Evolutionary conservation across 73 alveolate species (phyloP).

Genomic region (Stentor roeselii): DNA sequence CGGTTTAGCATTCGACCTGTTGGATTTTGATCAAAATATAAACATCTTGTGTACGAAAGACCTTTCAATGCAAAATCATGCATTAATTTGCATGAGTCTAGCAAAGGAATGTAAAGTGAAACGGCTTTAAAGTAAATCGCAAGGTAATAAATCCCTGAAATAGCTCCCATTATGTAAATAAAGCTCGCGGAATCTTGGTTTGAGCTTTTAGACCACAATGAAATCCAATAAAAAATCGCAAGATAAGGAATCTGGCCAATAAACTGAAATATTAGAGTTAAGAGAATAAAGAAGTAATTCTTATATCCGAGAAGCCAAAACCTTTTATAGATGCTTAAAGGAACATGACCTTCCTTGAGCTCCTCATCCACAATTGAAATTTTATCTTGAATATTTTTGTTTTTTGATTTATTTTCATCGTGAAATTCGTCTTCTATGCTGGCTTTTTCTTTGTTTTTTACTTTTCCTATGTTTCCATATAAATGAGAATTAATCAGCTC

Average conservation of each 20-base stretch:
- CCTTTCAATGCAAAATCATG: background rate
- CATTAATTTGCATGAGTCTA: background rate
- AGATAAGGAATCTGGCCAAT: background rate
- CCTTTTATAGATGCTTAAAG: background rate
- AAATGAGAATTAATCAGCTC: background rate
- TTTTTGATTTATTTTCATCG: background rate
- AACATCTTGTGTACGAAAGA: background rate
- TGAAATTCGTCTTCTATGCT: background rate
- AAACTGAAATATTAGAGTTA: background rate
- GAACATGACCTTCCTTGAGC: background rate
- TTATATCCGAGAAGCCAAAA: background rate
- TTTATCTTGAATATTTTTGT: too few species aligned
- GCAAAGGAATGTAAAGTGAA: background rate
- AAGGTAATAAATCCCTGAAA: background rate
- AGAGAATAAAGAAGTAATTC: background rate
- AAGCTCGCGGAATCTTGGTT: background rate
- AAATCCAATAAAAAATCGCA: background rate
- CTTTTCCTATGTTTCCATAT: background rate
- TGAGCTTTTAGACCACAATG: background rate
- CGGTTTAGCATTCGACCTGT: slow-evolving; percentile 85
- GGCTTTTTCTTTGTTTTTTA: background rate
- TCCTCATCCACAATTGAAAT: slow-evolving; percentile 1
- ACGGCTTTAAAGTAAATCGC: background rate
- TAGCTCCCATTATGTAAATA: background rate
- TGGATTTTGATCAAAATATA: slow-evolving; percentile 86